Base-by-base conservation (phyloP, 2,329 filamentous ascomycete species). In the Cytospora leucostoma region DNA sequence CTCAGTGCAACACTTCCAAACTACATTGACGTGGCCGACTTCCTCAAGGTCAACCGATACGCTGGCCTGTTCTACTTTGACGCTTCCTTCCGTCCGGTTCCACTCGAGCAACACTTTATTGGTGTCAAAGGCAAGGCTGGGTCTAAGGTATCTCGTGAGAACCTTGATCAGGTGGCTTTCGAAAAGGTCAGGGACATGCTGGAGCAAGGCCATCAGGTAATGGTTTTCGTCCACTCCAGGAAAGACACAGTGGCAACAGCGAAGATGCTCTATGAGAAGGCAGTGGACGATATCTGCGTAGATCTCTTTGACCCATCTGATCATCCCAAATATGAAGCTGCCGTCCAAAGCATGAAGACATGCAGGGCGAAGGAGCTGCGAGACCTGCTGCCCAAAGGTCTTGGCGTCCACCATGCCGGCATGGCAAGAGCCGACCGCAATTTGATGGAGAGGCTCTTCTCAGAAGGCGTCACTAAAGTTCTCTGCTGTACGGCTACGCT, bases 201-300 rank as follows among this genome's bases (percentile, higher is more conserved):
- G 3, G 87, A 93, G 72, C 81, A 83, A 64, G 93, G 91, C n/a
- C 95, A 99, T 71, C 95, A 99, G 74, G 85, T 99, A 68, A 99
- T 99, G 96, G 94, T 99, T 0, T 99, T 99, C 75, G 96, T 99
- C 12, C 96, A 99, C 74, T 97, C 94, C 1, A 85, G 95, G 33
- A 93, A 96, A 73, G 96, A 99, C 70, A 99, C 96, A 0, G 87
- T 96, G 68, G 85, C 90, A 66, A 96, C 94, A 1, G 93, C 95
- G 53, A 89, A 91, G 68, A 92, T 89, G 79, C 80, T 99, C 33
- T 88, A 91, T 66, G 89, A 97, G 69, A 93, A 95, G 80, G 95
- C 95, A 1, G 80, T 87, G 2, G 93, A 98, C 38, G 84, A 96
- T 47, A 84, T 87, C 51, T 92, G 90, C 67, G 79, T 87, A 12